Percentiles rank a stretch among this genome's conserved stretches.
phyloP scores from a whole-genome alignment of 257 asterid genomes.

The Gentiana dahurica region DNA sequence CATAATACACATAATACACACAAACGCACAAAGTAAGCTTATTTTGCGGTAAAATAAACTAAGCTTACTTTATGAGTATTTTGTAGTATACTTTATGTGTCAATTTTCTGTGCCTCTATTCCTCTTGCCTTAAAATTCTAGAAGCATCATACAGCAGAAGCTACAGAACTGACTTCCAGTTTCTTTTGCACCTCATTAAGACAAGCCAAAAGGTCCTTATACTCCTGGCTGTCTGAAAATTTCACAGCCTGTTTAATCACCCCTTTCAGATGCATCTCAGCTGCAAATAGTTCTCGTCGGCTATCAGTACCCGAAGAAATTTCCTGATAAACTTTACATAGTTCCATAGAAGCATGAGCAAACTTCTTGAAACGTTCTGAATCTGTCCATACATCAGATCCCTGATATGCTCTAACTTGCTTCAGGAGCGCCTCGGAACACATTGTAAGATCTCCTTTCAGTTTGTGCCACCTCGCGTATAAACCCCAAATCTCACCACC shows the following conservation, averaged over 20 bases:
- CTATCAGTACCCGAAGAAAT: conserved; percentile 34
- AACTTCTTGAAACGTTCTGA: conserved; percentile 63
- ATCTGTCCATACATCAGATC: conserved; percentile 80
- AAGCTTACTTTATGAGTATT: too few relatives aligned
- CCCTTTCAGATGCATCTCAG: conserved; percentile 88
- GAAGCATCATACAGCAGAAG: conserved; percentile 1
- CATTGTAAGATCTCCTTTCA: conserved; percentile 81
- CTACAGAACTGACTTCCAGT: conserved; percentile 22
- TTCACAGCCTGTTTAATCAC: conserved; percentile 53
- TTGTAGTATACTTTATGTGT: too few relatives aligned
- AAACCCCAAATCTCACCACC: conserved; percentile 70
- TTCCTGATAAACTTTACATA: conserved; percentile 62
- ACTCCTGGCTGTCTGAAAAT: conserved; percentile 48
- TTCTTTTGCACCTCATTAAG: conserved; percentile 57
- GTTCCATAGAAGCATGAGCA: conserved; percentile 72
- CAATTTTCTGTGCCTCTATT: too few relatives aligned
- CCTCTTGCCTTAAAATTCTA: too few relatives aligned
- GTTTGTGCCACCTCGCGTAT: conserved; percentile 79
- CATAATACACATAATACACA: too few relatives aligned
- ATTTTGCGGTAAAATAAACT: too few relatives aligned
- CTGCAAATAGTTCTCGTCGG: conserved; percentile 54
- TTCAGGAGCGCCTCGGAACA: conserved; percentile 87
- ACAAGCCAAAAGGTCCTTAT: conserved; percentile 40
- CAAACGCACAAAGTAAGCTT: too few relatives aligned
- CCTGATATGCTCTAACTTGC: conserved; percentile 87